Percentiles rank a stretch among this genome's conserved stretches.
Evolutionary conservation across 192 early-diverging fungal genomes (phyloP).

Genomic region (Backusella circina): DNA sequence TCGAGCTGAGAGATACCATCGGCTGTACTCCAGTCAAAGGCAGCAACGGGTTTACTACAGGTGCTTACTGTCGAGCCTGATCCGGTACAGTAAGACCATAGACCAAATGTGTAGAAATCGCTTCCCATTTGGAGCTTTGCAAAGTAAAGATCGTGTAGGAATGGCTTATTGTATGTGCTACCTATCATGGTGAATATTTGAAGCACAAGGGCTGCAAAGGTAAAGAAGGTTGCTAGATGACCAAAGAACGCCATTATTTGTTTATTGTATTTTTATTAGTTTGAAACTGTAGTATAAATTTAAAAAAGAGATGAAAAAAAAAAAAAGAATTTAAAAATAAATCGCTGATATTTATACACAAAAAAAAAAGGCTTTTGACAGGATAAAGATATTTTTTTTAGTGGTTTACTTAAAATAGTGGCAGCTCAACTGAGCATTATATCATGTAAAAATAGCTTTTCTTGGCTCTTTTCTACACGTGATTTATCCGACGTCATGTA

Average conservation of each 20-base stretch:
- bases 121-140: background rate
- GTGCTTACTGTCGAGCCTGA: background rate
- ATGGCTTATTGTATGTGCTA: conserved; percentile 22
- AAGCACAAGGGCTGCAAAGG: conserved; percentile 26
- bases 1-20: background rate
- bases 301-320: background rate
- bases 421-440: background rate
- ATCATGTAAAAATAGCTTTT: conserved; percentile 4
- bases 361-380: background rate
- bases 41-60: conserved; percentile 18
- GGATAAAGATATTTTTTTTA: background rate
- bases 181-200: conserved; percentile 24
- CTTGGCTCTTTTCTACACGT: conserved; percentile 1
- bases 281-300: background rate
- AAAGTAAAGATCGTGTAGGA: conserved; percentile 22
- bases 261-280: conserved; percentile 6
- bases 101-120: conserved; percentile 13
- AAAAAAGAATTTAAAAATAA: background rate
- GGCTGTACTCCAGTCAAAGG: conserved; percentile 26
- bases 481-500: background rate
- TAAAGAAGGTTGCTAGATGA: conserved; percentile 22
- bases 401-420: background rate
- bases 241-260: conserved; percentile 21
- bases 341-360: background rate
- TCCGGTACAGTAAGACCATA: conserved; percentile 24